Conservation (phyloP, 225 moss, liverwort and hornwort species). For the Pleurozium schreberi region DNA sequence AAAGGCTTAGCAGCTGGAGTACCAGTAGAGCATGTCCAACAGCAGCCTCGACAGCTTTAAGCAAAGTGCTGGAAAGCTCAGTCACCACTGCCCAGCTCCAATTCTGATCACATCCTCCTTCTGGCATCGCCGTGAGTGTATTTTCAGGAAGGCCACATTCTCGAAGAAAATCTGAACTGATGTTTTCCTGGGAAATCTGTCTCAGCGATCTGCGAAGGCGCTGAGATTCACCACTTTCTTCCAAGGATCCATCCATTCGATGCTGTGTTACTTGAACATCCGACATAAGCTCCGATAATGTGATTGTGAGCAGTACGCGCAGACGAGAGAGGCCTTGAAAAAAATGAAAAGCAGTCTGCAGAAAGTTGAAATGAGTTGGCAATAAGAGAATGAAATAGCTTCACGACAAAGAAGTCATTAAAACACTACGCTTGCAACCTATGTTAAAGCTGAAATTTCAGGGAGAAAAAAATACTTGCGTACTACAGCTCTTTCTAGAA, state of each 20-base stretch:
- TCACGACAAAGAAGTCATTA: background rate
- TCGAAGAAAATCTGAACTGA: constrained; percentile 64
- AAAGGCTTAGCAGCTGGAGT: background rate
- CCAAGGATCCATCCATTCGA: constrained; percentile 72
- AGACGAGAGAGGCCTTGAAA: constrained; percentile 84
- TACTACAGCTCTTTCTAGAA: background rate
- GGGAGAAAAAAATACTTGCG: background rate
- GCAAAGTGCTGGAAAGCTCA: constrained; percentile 71
- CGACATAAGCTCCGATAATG: constrained; percentile 95
- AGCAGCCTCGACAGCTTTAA: constrained; percentile 94
- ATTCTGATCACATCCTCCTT: constrained; percentile 51
- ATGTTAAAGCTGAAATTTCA: background rate
- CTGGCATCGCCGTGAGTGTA: constrained; percentile 53
- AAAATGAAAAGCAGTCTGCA: constrained; percentile 90
- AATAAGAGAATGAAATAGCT: background rate
- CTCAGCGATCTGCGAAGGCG: constrained; percentile 79
- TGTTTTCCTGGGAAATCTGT: constrained; percentile 70
- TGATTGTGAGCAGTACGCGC: constrained; percentile 94
- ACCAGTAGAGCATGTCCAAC: constrained; percentile 96
- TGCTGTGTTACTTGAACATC: constrained; percentile 98
- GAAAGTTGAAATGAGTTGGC: background rate
- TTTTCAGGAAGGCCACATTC: constrained; percentile 82
- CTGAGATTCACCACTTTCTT: constrained; percentile 96
- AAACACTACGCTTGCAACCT: background rate
- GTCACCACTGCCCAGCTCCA: constrained; percentile 84